Base-by-base conservation (phyloP, 192 early-diverging fungal species). In the Coemansia sp. region DNA sequence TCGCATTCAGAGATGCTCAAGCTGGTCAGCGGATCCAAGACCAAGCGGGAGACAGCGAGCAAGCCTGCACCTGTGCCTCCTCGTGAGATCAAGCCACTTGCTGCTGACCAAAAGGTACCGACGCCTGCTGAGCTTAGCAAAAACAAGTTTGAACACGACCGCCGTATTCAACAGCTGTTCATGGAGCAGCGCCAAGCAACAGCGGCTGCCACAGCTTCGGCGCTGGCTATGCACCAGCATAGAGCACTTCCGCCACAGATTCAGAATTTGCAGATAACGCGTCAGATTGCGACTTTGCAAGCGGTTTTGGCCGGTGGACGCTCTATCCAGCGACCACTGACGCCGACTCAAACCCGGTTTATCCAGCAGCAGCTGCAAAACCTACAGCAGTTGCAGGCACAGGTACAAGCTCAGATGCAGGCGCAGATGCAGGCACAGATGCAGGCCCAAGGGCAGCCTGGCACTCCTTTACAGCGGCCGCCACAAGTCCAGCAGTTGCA, bases 161-260 rank as follows among this genome's bases (percentile, higher is more conserved):
- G 78, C 7, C 66, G 70, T 31, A 0, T 80, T 8, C 78, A 80
- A 56, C 78, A 75, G 40, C 11, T 75, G 16, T 48, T 80, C 48
- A 58, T 75, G 25, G 78, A 80, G 66, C 78, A 80, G 56, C 65
- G 78, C 29, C 78, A 80, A 56, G 73, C 73, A 3, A 69, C 66
- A 28, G 73, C 78, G 20, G 69, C 73, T 16, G 56, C 34, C 8
- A 58, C 56, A 14, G 72, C 72, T 0, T 63, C 73, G 7, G 73
- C 78, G 16, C 58, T 80, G 17, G 72, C 69, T 8, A 68, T 74
- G 72, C 77, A 73, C 32, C 71, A 79, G 48, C 71, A 74, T 56
- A 59, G 66, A 8, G 33, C 58, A 18, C 34, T 61, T 20, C 60
- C 68, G 25, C 66, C 66, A 22, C 75, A 71, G 22, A 3, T 77